Conservation (phyloP, 2,329 filamentous ascomycete species). For the Microsporum canis region DNA sequence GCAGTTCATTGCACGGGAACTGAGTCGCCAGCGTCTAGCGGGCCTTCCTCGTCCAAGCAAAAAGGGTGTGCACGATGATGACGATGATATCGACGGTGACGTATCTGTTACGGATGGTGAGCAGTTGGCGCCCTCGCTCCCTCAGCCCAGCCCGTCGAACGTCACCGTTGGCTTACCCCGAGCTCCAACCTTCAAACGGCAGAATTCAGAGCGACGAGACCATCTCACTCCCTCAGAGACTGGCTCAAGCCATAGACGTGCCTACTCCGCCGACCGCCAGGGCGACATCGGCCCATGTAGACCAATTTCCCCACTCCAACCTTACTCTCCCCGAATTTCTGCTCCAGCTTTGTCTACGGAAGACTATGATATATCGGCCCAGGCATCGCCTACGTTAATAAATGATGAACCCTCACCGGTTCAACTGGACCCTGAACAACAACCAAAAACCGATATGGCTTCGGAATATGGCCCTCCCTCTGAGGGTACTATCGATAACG, state of each 20-base stretch:
- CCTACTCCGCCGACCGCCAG: slow-evolving; percentile 48
- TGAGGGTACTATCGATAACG: slow-evolving; percentile 21
- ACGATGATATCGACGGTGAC: background rate
- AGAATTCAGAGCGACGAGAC: slow-evolving; percentile 67
- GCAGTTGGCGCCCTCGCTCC: background rate
- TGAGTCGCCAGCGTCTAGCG: background rate
- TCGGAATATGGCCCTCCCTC: slow-evolving; percentile 19
- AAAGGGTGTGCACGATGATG: background rate
- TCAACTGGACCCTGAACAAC: background rate
- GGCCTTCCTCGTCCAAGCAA: background rate
- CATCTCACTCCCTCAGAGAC: slow-evolving; percentile 57
- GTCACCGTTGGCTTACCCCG: slow-evolving; percentile 72
- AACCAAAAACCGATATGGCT: background rate
- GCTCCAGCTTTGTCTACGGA: slow-evolving; percentile 33
- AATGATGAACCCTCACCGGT: background rate
- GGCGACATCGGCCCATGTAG: slow-evolving; percentile 34
- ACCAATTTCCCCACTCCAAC: slow-evolving; percentile 32
- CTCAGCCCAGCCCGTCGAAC: slow-evolving; percentile 13
- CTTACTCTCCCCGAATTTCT: slow-evolving; percentile 25
- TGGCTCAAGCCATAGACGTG: slow-evolving; percentile 46
- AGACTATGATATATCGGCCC: slow-evolving; percentile 11
- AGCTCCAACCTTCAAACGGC: slow-evolving; percentile 66
- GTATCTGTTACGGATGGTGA: background rate
- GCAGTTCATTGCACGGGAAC: slow-evolving; percentile 2
- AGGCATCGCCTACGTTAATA: background rate